Evolutionary conservation across 176 grass and related monocot genomes (phyloP).

Genomic region (Carex parvula): DNA sequence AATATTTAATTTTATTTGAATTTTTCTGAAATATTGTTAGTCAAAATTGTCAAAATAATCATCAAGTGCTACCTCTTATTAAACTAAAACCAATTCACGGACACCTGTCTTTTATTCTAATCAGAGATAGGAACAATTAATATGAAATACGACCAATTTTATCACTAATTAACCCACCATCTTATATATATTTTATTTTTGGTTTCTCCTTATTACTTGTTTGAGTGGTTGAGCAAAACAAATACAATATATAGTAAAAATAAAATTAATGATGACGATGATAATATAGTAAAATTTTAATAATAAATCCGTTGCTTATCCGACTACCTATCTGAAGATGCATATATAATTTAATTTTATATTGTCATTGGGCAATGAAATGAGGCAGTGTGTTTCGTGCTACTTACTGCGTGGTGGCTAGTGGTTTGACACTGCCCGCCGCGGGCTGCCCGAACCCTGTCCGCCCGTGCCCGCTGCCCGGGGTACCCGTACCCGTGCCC

Average conservation of each 20-base stretch:
- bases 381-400: not conserved
- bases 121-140: not conserved
- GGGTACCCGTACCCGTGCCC: too few relatives aligned
- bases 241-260: too few relatives aligned
- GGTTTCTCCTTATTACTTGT: not conserved
- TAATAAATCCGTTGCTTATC: not conserved
- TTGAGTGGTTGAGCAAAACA: not conserved
- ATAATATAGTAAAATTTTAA: not conserved
- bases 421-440: too few relatives aligned
- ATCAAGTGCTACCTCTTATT: not conserved
- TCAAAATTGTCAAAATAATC: too few relatives aligned
- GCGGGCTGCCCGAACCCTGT: too few relatives aligned
- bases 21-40: too few relatives aligned
- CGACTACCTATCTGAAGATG: not conserved
- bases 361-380: not conserved
- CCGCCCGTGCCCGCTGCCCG: too few relatives aligned
- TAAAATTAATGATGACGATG: not conserved
- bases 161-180: not conserved
- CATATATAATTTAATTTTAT: not conserved
- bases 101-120: not conserved
- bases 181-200: not conserved
- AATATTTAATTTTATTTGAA: too few relatives aligned
- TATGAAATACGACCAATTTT: not conserved
- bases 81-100: not conserved
- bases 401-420: not conserved